Conservation (phyloP, 345 rosid species). For the Lepidium africanum region DNA sequence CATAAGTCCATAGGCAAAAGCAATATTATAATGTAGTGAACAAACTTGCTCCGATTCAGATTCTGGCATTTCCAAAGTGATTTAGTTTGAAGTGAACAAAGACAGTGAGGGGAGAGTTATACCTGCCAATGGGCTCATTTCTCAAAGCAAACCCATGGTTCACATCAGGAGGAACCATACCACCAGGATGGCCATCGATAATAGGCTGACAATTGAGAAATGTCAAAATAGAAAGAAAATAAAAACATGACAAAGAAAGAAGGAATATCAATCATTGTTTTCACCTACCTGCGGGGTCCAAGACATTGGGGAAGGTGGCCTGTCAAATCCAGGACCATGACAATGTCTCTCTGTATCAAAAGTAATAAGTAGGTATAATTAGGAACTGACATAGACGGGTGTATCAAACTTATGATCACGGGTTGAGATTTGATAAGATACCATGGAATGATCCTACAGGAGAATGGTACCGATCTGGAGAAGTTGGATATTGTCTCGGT, state of each 20-base stretch:
- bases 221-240: not conserved
- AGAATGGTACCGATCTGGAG: conserved; percentile 56
- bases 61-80: not conserved
- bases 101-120: not conserved
- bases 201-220: conserved; percentile 32
- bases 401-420: conserved; percentile 35
- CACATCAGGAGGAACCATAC: conserved; percentile 44
- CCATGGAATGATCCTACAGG: conserved; percentile 47
- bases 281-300: conserved; percentile 64
- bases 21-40: not conserved
- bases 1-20: not conserved
- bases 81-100: not conserved
- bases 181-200: conserved; percentile 41
- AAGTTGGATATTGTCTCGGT: conserved; percentile 54
- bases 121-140: conserved; percentile 53
- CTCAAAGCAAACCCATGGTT: conserved; percentile 42
- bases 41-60: not conserved
- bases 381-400: conserved; percentile 24
- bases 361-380: conserved; percentile 27
- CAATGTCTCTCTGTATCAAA: conserved; percentile 49
- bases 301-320: conserved; percentile 63
- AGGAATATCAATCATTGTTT: not conserved
- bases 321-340: conserved; percentile 61
- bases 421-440: conserved; percentile 31
- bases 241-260: not conserved